phyloP scores from a whole-genome alignment of 2,329 filamentous ascomycete species.

The Xylaria sp. region DNA sequence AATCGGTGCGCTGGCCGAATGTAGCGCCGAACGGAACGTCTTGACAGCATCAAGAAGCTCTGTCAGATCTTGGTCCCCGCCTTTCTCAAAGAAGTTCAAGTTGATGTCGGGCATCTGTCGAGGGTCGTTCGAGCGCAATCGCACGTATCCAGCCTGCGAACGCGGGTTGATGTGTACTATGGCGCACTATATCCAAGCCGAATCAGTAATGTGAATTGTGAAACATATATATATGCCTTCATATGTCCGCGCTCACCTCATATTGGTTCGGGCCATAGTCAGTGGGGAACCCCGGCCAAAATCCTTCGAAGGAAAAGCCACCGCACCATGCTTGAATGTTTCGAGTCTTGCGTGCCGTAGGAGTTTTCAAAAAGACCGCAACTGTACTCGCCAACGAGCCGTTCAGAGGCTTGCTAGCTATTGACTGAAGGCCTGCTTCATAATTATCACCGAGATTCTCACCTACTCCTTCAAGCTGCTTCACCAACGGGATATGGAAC shows the following conservation, averaged over 20 bases:
- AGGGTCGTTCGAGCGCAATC: constrained; percentile 68
- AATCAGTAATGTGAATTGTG: constrained; percentile 15
- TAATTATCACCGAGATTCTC: constrained; percentile 62
- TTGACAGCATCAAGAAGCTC: constrained; percentile 56
- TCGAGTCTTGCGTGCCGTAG: constrained; percentile 46
- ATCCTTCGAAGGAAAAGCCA: constrained; percentile 49
- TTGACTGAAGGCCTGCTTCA: constrained; percentile 48
- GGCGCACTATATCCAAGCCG: constrained; percentile 44
- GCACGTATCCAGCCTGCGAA: constrained; percentile 72
- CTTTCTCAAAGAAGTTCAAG: constrained; percentile 67
- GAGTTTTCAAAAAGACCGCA: constrained; percentile 47
- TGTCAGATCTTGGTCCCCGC: constrained; percentile 56
- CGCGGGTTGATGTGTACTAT: constrained; percentile 57
- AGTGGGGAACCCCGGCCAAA: constrained; percentile 49
- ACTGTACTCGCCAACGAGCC: constrained; percentile 48
- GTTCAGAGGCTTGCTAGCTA: constrained; percentile 45
- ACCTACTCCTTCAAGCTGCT: constrained; percentile 62
- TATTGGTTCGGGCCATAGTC: constrained; percentile 45
- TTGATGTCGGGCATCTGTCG: constrained; percentile 71
- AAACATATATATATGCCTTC: background rate
- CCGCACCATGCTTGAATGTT: constrained; percentile 50
- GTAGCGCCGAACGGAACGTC: constrained; percentile 44
- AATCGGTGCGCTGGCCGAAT: constrained; percentile 41
- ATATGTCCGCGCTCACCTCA: constrained; percentile 23
- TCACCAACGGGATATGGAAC: constrained; percentile 59